phyloP scores from a whole-genome alignment of 2,329 filamentous ascomycete species.

The Colletotrichum sp. region DNA sequence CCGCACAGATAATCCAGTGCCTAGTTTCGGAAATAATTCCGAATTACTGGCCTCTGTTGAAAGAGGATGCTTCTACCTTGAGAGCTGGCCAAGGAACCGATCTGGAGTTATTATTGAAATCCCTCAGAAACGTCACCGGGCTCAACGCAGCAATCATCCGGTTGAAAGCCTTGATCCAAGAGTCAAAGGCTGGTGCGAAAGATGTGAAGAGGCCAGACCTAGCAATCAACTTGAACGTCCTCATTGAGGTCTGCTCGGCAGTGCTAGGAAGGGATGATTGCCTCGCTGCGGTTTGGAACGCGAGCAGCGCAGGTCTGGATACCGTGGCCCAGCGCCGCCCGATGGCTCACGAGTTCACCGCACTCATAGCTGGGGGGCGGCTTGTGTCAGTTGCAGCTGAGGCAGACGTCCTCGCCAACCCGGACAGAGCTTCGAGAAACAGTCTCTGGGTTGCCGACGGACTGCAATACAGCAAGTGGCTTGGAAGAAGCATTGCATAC shows the following conservation, averaged over 20 bases:
- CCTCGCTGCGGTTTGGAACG: conserved; percentile 42
- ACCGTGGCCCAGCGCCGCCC: conserved; percentile 31
- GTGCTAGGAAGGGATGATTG: conserved; percentile 43
- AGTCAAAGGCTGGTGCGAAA: conserved; percentile 44
- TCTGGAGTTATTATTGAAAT: conserved; percentile 60
- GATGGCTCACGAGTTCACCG: conserved; percentile 47
- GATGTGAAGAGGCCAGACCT: conserved; percentile 45
- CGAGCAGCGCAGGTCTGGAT: conserved; percentile 23
- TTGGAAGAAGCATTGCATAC: conserved; percentile 66
- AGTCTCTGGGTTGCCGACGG: conserved; percentile 69
- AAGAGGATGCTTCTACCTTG: conserved; percentile 40
- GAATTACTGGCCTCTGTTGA: conserved; percentile 78
- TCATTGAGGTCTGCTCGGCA: conserved; percentile 48
- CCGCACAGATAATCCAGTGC: conserved; percentile 76
- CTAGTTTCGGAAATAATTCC: conserved; percentile 78
- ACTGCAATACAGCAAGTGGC: conserved; percentile 70
- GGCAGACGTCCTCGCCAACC: conserved; percentile 55
- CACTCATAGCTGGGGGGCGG: conserved; percentile 52
- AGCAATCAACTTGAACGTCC: conserved; percentile 45
- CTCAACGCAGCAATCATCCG: conserved; percentile 79
- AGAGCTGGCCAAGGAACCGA: conserved; percentile 34
- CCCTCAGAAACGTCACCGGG: conserved; percentile 76
- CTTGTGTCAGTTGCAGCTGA: conserved; percentile 58
- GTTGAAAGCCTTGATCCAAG: conserved; percentile 65
- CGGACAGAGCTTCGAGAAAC: conserved; percentile 29